phyloP scores from a whole-genome alignment of 305 asterid genomes.

The Euphrasia arctica region DNA sequence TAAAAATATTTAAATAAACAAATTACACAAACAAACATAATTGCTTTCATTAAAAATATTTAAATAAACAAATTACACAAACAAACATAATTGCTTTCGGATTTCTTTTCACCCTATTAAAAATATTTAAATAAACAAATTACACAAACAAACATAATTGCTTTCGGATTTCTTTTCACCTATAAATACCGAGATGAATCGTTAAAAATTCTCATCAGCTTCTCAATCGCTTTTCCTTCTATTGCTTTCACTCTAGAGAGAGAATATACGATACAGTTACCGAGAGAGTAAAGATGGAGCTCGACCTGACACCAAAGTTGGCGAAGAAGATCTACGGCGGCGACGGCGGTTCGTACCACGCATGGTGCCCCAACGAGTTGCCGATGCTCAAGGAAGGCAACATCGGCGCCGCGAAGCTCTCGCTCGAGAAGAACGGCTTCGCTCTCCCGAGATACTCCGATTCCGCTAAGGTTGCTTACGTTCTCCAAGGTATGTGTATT shows the following conservation, averaged over 20 bases:
- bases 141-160: no score
- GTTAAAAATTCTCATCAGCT: no score
- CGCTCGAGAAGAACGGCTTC: slow-evolving; percentile 66
- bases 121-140: no score
- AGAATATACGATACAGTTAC: no score
- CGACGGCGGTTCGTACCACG: slow-evolving; percentile 73
- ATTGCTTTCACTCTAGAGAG: no score
- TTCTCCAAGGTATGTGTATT: slow-evolving; percentile 63
- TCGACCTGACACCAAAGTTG: slow-evolving; percentile 74
- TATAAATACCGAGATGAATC: no score
- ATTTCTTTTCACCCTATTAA: not conserved
- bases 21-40: no score
- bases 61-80: no score
- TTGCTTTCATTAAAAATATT: no score
- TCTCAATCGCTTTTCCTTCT: no score
- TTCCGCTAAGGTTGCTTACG: slow-evolving; percentile 86
- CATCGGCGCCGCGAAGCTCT: slow-evolving; percentile 84
- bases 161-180: not conserved
- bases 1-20: no score
- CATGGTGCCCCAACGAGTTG: slow-evolving; percentile 77
- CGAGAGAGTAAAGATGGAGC: slow-evolving; percentile 48
- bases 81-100: not conserved
- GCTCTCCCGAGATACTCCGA: slow-evolving; percentile 84
- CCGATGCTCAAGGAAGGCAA: slow-evolving; percentile 81
- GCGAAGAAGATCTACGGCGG: slow-evolving; percentile 67